These are phyloP conservation scores for Candida sanyaensis DNA, from an alignment of 1,139 yeast species.

Conservation along the genomic window DNA sequence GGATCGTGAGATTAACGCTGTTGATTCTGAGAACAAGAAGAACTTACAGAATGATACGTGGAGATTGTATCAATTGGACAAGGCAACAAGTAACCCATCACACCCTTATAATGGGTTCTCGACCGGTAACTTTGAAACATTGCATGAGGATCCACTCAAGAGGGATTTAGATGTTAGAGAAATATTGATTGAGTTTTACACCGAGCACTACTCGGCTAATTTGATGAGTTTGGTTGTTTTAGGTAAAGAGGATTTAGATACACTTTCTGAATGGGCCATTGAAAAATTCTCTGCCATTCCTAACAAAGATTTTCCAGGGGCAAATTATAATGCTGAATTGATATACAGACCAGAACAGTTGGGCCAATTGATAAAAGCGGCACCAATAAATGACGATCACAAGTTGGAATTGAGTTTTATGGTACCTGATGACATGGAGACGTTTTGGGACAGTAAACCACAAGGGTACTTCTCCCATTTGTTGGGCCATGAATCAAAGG, in stretches of 20 bases:
- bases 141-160: constrained; percentile 54
- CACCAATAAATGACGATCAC: constrained; percentile 81
- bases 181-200: constrained; percentile 61
- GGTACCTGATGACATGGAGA: constrained; percentile 70
- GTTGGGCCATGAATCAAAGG: constrained; percentile 88
- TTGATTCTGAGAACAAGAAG: constrained; percentile 93
- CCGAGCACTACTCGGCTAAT: constrained; percentile 68
- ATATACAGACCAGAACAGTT: constrained; percentile 47
- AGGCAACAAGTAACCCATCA: constrained; percentile 63
- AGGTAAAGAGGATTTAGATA: constrained; percentile 78
- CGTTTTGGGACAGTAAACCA: constrained; percentile 69
- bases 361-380: constrained; percentile 60
- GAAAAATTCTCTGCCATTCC: constrained; percentile 67
- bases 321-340: constrained; percentile 42
- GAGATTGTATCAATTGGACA: constrained; percentile 86
- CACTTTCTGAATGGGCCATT: constrained; percentile 67
- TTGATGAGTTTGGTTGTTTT: constrained; percentile 84
- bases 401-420: constrained; percentile 67
- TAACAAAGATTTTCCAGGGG: constrained; percentile 54
- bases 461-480: constrained; percentile 73
- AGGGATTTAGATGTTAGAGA: constrained; percentile 62
- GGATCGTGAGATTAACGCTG: constrained; percentile 92
- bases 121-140: constrained; percentile 68
- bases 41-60: constrained; percentile 87
- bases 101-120: constrained; percentile 81